These are phyloP conservation scores for Fusarium paranaense DNA, from an alignment of 2,329 filamentous ascomycete species.

Conservation along the genomic window DNA sequence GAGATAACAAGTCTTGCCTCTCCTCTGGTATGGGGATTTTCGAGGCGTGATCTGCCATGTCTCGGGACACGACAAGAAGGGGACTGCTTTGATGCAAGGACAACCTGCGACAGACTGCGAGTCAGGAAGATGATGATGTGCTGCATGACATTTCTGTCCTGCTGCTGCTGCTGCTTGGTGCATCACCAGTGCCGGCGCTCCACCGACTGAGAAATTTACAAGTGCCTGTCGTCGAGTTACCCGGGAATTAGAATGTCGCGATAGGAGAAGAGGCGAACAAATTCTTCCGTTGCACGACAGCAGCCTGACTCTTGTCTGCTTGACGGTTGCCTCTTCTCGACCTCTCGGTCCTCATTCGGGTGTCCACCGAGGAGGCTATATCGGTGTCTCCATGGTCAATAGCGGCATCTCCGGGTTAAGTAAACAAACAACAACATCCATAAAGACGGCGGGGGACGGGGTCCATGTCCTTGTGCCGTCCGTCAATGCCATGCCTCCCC, in stretches of 20 bases:
- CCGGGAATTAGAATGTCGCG: neutral
- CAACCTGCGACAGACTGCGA: constrained; percentile 8
- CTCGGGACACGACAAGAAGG: neutral
- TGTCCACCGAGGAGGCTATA: constrained; percentile 10
- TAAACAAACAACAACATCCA: constrained; percentile 43
- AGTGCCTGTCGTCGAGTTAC: neutral
- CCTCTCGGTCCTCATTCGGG: constrained; percentile 4
- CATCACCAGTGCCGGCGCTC: constrained; percentile 18
- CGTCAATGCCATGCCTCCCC: constrained; percentile 27
- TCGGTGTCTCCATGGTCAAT: constrained; percentile 25
- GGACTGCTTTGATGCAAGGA: neutral
- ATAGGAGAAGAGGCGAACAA: neutral
- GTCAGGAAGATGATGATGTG: constrained; percentile 2
- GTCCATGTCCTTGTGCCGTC: constrained; percentile 23
- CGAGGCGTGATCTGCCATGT: constrained; percentile 15
- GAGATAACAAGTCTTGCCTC: neutral
- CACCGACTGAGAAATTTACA: constrained; percentile 10
- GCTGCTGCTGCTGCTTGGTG: neutral
- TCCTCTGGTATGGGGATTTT: constrained; percentile 8
- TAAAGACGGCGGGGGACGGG: constrained; percentile 21
- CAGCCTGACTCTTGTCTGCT: neutral
- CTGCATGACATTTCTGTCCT: constrained; percentile 20
- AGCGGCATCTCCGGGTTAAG: constrained; percentile 23
- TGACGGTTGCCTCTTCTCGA: neutral
- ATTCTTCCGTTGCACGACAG: neutral